These are phyloP conservation scores for Phytopythium ostracodes DNA, from an alignment of 352 stramenopile genomes.

Conservation along the genomic window DNA sequence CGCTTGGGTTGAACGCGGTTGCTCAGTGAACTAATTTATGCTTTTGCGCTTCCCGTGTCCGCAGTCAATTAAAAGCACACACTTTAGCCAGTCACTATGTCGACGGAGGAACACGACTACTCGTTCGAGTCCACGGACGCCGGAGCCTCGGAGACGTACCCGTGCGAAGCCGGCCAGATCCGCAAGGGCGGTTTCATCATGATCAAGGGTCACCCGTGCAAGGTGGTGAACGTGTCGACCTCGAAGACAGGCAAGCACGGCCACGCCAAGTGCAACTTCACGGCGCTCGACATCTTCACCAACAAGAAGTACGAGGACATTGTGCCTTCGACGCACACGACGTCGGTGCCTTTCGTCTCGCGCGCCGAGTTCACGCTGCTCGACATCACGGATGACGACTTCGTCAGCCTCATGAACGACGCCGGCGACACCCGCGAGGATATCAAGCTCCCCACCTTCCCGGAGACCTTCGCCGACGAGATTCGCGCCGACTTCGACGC, in stretches of 20 bases:
- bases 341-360: constrained; percentile 96
- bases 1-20: too few species aligned
- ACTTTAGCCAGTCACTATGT: constrained; percentile 21
- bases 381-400: constrained; percentile 98
- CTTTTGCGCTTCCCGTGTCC: constrained; percentile 7
- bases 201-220: constrained; percentile 99
- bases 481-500: constrained; percentile 96
- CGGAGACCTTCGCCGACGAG: constrained; percentile 94
- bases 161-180: constrained; percentile 98
- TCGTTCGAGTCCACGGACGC: constrained; percentile 94
- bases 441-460: constrained; percentile 95
- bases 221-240: constrained; percentile 97
- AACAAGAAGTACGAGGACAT: constrained; percentile 99
- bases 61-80: constrained; percentile 1
- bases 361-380: constrained; percentile 97
- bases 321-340: constrained; percentile 98
- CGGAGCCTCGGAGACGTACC: constrained; percentile 97
- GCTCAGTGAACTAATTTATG: neutral
- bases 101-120: constrained; percentile 65
- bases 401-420: constrained; percentile 98
- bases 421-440: constrained; percentile 96
- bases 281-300: constrained; percentile 99
- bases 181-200: constrained; percentile 99
- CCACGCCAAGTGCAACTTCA: constrained; percentile 99
- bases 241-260: constrained; percentile 99